Evolutionary conservation across 169 alveolate species (phyloP).

Genomic region (Plasmodium ovale): DNA sequence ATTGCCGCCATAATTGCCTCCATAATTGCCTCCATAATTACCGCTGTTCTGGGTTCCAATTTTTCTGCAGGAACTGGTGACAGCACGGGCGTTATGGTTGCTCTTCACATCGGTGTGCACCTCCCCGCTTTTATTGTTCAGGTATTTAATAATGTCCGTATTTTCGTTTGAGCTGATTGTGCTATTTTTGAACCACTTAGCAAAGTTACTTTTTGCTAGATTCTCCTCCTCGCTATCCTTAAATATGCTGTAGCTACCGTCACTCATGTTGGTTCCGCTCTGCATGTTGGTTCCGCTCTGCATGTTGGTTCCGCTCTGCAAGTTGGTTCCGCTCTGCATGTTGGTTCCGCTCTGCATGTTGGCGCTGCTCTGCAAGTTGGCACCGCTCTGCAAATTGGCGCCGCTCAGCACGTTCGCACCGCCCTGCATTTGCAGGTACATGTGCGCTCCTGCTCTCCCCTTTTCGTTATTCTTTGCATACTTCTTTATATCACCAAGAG

Average conservation of each 20-base stretch:
- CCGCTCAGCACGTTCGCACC: background rate
- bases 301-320: background rate
- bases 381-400: background rate
- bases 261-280: background rate
- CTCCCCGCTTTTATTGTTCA: conserved; percentile 3
- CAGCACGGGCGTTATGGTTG: too few species aligned
- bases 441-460: background rate
- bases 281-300: background rate
- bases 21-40: background rate
- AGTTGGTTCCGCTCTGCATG: background rate
- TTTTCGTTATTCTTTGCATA: conserved; percentile 34
- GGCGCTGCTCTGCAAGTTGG: background rate
- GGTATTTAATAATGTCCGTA: conserved; percentile 18
- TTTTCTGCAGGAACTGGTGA: too few species aligned
- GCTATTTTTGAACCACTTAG: conserved; percentile 59
- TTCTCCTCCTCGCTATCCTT: conserved; percentile 73
- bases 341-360: too few species aligned
- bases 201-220: conserved; percentile 63
- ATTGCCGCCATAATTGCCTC: background rate
- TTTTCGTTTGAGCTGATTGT: conserved; percentile 21
- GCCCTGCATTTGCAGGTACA: too few species aligned
- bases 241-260: conserved; percentile 24
- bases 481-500: conserved; percentile 68
- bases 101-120: too few species aligned
- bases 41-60: background rate